A percentile compares a stretch with the other conserved stretches of the same genome.
Conservation (phyloP, 352 stramenopile genomes). For the Globisporangium megalacanthum region DNA sequence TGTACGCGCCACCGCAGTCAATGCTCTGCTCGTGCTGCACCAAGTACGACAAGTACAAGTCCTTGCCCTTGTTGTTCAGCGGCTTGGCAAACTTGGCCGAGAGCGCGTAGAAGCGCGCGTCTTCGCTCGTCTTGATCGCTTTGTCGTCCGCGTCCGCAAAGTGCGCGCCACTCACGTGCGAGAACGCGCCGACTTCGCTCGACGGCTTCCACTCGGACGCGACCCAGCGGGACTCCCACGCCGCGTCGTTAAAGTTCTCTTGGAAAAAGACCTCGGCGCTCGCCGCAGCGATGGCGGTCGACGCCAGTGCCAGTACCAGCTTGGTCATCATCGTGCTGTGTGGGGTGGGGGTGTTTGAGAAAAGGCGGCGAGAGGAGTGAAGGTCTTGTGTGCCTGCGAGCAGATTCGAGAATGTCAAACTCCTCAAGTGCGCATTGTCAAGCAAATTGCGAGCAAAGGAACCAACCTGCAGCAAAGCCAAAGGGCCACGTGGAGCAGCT, state of each 20-base stretch:
- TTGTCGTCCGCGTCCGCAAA: conserved; percentile 89
- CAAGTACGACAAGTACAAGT: conserved; percentile 95
- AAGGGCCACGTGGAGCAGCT: too few species aligned
- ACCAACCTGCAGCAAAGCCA: too few species aligned
- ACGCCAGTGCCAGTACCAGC: conserved; percentile 42
- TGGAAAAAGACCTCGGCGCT: conserved; percentile 89
- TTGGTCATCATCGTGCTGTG: conserved; percentile 51
- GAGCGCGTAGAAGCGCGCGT: conserved; percentile 97
- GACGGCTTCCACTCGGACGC: conserved; percentile 94
- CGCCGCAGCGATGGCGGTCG: conserved; percentile 40
- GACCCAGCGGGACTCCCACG: conserved; percentile 74
- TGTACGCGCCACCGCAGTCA: conserved; percentile 99
- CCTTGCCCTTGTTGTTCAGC: conserved; percentile 88
- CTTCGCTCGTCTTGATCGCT: conserved; percentile 92
- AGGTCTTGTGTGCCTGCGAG: conserved; percentile 1
- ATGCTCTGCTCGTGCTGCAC: conserved; percentile 99
- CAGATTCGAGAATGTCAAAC: conserved; percentile 1
- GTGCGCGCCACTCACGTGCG: conserved; percentile 91
- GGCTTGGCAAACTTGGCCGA: conserved; percentile 88
- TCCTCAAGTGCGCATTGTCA: background rate
- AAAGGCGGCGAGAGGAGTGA: background rate
- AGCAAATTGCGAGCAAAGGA: too few species aligned
- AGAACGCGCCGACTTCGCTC: conserved; percentile 93
- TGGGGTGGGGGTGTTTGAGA: too few species aligned
- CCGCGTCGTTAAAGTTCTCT: conserved; percentile 91